Conservation (phyloP, 83 land plant genomes). For the Larix sibirica region DNA sequence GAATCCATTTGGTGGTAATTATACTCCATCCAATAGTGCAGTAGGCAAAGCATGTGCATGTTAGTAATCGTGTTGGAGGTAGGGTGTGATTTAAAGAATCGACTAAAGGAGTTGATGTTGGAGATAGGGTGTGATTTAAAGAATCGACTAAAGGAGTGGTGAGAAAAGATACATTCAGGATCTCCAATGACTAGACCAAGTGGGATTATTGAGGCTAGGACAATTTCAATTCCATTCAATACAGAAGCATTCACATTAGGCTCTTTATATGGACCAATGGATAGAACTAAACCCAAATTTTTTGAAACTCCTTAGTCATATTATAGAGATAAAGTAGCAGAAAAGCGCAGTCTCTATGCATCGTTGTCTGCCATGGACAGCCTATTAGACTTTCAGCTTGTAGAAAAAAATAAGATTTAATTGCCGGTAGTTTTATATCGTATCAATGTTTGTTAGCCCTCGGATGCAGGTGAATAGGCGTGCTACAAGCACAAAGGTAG, state of each 20-base stretch:
- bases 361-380: conserved; percentile 57
- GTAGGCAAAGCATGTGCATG: conserved; percentile 39
- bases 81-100: conserved; percentile 73
- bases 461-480: too few species aligned
- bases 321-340: conserved; percentile 89
- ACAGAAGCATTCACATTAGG: conserved; percentile 89
- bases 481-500: too few species aligned
- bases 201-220: conserved; percentile 14
- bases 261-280: conserved; percentile 46
- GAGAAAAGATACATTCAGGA: conserved; percentile 20
- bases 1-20: conserved; percentile 22
- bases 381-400: conserved; percentile 35
- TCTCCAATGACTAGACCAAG: neutral
- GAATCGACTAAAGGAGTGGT: conserved; percentile 62
- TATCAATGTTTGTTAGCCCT: neutral
- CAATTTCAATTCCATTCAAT: conserved; percentile 56
- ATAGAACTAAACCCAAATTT: conserved; percentile 69
- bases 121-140: conserved; percentile 69
- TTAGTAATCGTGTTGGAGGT: conserved; percentile 42
- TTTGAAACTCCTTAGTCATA: conserved; percentile 69
- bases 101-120: conserved; percentile 50
- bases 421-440: neutral
- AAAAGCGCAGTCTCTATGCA: conserved; percentile 81
- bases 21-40: conserved; percentile 17
- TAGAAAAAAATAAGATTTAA: conserved; percentile 61